phyloP scores from a whole-genome alignment of 176 grass and related monocot genomes.

The Ananas comosus region DNA sequence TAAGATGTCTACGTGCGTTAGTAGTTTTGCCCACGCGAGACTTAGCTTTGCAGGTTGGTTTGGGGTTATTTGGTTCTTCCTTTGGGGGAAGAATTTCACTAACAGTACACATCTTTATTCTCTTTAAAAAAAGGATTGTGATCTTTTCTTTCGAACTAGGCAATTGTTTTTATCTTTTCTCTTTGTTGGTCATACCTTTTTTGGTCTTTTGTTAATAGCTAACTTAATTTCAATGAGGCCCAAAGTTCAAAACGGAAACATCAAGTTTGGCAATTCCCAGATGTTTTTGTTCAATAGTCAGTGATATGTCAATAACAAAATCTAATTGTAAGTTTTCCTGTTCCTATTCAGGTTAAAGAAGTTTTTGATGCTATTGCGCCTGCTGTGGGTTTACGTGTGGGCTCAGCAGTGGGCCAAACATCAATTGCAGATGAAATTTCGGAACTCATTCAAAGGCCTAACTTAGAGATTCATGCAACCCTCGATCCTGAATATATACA shows the following conservation, averaged over 20 bases:
- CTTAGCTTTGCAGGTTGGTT: constrained; percentile 75
- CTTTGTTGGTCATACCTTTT: no score
- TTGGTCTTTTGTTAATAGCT: no score
- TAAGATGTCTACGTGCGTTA: constrained; percentile 69
- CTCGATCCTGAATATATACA: constrained; percentile 56
- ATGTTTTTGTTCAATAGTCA: not conserved
- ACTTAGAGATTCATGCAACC: constrained; percentile 43
- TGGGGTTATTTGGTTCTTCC: not conserved
- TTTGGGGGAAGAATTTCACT: no score
- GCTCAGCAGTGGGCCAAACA: constrained; percentile 79
- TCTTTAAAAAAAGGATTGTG: no score
- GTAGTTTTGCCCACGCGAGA: constrained; percentile 83
- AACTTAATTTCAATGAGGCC: no score
- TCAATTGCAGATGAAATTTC: constrained; percentile 83
- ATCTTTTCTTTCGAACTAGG: no score
- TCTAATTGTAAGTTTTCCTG: constrained; percentile 3
- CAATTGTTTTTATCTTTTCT: no score
- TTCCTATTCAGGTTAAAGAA: constrained; percentile 67
- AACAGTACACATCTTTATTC: no score
- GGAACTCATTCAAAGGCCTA: constrained; percentile 48
- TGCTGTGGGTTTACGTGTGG: constrained; percentile 62
- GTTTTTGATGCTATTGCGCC: constrained; percentile 87
- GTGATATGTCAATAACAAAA: not conserved
- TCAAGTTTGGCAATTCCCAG: no score
- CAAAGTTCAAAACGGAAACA: no score